phyloP scores from a whole-genome alignment of 164 flowering plant genomes.

The Nelumbo lutea region DNA sequence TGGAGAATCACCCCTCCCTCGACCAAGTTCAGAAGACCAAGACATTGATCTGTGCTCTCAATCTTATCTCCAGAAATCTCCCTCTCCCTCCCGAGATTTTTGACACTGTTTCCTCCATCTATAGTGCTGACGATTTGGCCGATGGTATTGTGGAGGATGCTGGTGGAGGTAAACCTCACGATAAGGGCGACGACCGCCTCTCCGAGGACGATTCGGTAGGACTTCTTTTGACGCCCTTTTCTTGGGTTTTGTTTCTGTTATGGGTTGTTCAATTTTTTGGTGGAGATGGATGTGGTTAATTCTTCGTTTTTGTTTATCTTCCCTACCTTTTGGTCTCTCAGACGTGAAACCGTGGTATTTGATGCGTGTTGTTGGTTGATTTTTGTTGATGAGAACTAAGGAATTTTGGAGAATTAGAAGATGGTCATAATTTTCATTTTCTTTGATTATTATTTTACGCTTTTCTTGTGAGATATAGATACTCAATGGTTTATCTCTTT shows the following conservation, averaged over 20 bases:
- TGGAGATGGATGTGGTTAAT: background rate
- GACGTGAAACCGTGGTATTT: background rate
- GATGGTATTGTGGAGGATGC: conserved; percentile 3
- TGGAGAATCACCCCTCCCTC: conserved; percentile 11
- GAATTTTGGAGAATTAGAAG: background rate
- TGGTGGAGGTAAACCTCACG: conserved; percentile 6
- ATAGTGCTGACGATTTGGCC: conserved; percentile 14
- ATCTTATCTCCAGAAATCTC: conserved; percentile 76
- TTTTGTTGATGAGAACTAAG: background rate
- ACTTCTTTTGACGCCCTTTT: background rate
- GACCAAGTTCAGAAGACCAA: conserved; percentile 46
- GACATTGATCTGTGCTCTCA: conserved; percentile 79
- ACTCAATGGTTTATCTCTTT: no score
- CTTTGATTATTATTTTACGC: no score
- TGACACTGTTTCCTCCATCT: conserved; percentile 64
- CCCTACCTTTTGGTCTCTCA: background rate
- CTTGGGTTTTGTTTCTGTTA: background rate
- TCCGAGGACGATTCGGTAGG: conserved; percentile 7
- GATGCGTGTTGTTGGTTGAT: background rate
- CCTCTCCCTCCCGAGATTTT: conserved; percentile 73
- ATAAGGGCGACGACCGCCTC: background rate
- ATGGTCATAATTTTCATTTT: background rate
- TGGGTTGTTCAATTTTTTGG: background rate
- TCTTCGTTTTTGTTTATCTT: background rate
- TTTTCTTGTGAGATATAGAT: no score